Percentiles rank a stretch among this genome's conserved stretches.
phyloP scores from a whole-genome alignment of 805 yeast genomes.

The Candida schatavii region DNA sequence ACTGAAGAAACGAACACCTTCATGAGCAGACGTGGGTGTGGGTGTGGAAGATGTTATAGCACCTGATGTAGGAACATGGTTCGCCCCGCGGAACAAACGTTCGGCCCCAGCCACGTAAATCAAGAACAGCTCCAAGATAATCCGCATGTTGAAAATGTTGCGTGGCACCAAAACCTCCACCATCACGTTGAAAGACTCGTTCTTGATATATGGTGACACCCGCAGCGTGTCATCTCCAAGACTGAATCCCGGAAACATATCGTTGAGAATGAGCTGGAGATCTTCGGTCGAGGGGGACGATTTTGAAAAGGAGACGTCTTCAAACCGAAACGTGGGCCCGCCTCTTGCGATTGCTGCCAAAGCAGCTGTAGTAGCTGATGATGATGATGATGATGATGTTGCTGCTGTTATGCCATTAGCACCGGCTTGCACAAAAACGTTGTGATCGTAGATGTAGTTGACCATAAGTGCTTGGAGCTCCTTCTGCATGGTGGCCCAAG shows the following conservation, averaged over 20 bases:
- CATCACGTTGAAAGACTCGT: conserved; percentile 51
- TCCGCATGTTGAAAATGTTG: conserved; percentile 75
- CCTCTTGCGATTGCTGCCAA: conserved; percentile 17
- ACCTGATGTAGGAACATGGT: conserved; percentile 2
- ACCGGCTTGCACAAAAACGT: neutral
- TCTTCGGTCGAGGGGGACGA: conserved; percentile 27
- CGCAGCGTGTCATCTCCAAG: conserved; percentile 17
- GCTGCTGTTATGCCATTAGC: neutral
- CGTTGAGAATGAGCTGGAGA: conserved; percentile 42
- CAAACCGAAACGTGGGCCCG: conserved; percentile 25
- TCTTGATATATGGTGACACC: conserved; percentile 52
- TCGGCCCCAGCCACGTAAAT: conserved; percentile 62
- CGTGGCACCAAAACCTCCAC: conserved; percentile 68
- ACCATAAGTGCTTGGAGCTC: conserved; percentile 31
- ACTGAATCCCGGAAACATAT: conserved; percentile 69
- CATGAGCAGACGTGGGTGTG: conserved; percentile 8
- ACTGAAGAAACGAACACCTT: conserved; percentile 48
- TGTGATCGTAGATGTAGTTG: conserved; percentile 29
- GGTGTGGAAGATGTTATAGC: conserved; percentile 7
- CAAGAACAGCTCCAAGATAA: conserved; percentile 70
- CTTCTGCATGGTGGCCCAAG: conserved; percentile 32
- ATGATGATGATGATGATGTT: neutral
- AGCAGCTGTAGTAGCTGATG: too few species aligned
- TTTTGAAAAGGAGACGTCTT: conserved; percentile 25
- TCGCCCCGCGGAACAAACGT: conserved; percentile 16